Base-by-base conservation (phyloP, 768 basidiomycete species). In the Steccherinum ochraceum region DNA sequence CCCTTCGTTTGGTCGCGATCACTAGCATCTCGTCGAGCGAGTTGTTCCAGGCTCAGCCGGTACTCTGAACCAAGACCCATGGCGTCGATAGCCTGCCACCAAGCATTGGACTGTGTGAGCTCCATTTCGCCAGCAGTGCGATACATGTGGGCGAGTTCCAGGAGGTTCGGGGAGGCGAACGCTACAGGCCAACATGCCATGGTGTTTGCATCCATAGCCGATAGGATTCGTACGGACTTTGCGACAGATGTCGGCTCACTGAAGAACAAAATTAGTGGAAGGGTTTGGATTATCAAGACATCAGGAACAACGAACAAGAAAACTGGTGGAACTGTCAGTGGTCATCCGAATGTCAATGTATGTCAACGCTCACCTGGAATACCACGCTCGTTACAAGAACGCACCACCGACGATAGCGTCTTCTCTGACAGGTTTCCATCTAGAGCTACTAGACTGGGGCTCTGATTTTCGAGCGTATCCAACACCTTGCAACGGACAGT, bases 241-340 rank as follows among this genome's bases (percentile, higher is more conserved):
- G 76, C 68, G n/a, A 86, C 75, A 0, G 93, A 96, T 1, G 96
- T 98, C 1, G 96, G 95, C 67, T 99, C 96, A 64, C 89, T 90
- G 55, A n/a, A n/a, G n/a, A n/a, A n/a, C n/a, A n/a, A n/a, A n/a
- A n/a, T n/a, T n/a, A n/a, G n/a, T n/a, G n/a, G n/a, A n/a, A n/a
- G 53, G 48, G 45, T 19, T 19, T 46, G 50, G 4, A 24, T 42
- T 41, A 44, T 26, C 5, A 21, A 20, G 40, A 21, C 52, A 46
- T 23, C 26, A 40, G 44, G 51, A 5, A 45, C 25, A 16, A 70
- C 83, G 58, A 62, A 89, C 87, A 89, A 93, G 63, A 94, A 85
- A 12, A 80, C 90, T 92, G 52, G 24, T 10, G 23, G 24, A 18
- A 18, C n/a, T n/a, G n/a, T n/a, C n/a, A n/a, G n/a, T n/a, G n/a